Evolutionary conservation across 352 stramenopile genomes (phyloP).

Genomic region (Phytophthora tubulina): DNA sequence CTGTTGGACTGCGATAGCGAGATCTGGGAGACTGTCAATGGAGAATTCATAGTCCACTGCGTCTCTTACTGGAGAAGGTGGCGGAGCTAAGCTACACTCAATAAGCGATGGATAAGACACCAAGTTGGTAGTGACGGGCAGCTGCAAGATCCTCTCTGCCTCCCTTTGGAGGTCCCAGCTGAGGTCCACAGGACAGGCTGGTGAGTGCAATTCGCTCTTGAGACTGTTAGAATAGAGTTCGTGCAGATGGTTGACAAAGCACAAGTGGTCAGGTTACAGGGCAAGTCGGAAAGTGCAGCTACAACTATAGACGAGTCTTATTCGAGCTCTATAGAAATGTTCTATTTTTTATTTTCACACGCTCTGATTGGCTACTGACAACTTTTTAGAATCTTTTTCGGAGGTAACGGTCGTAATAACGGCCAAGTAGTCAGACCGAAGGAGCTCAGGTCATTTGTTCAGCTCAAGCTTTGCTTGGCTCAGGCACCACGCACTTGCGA

Average conservation of each 20-base stretch:
- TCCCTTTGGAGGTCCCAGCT: constrained; percentile 6
- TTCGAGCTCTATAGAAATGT: constrained; percentile 40
- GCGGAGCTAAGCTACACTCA: neutral
- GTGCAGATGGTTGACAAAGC: constrained; percentile 28
- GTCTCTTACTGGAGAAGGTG: constrained; percentile 6
- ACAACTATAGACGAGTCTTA: constrained; percentile 21
- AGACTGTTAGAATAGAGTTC: constrained; percentile 27
- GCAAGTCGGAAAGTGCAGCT: constrained; percentile 29
- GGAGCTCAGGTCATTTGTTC: constrained; percentile 1
- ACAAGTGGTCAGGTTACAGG: constrained; percentile 18
- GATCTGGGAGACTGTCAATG: constrained; percentile 76
- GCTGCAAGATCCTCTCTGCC: constrained; percentile 32
- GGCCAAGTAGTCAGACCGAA: constrained; percentile 10
- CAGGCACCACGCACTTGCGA: constrained; percentile 12
- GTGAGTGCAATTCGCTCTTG: constrained; percentile 33
- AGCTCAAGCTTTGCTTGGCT: neutral
- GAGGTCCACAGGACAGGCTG: constrained; percentile 38
- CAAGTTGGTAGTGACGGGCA: constrained; percentile 33
- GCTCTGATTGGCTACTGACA: constrained; percentile 21
- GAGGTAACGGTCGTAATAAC: constrained; percentile 27
- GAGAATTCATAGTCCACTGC: constrained; percentile 54
- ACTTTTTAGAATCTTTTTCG: constrained; percentile 29
- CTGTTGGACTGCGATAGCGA: constrained; percentile 61
- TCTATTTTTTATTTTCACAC: constrained; percentile 30
- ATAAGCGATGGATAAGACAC: constrained; percentile 12